Evolutionary conservation across 208 protist genomes (phyloP), one percentile per base, ranked within the genome.

Genomic region (Leishmania arabica): DNA sequence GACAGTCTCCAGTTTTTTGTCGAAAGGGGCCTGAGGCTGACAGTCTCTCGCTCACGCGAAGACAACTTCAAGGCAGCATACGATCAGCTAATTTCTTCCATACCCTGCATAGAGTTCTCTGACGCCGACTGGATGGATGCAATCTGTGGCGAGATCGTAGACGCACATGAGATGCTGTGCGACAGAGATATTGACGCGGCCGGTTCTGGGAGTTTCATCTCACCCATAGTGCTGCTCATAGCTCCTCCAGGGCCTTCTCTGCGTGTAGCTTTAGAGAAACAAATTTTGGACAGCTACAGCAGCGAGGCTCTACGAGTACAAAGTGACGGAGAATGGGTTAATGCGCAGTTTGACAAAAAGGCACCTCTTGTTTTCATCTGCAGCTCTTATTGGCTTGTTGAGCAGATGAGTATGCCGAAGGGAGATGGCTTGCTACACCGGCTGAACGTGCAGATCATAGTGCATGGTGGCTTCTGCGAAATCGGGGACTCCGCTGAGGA

Each of bases 261-360:
- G 42, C 81, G 86, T 77, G n/a, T 56, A 27, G 62, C 81, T 54
- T 60, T 93, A 31, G 78, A 80, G 70, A 84, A 69, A 40, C 76
- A 76, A 70, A 83, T 93, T 31, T 81, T 82, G 45, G 90, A 93
- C 75, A 92, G 90, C 83, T 93, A 93, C 80, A 91, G 86, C 74
- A 89, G 81, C 34, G 81, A 88, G 72, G 89, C 91, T 56, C 82
- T 94, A 56, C 76, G 79, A 77, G 82, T 92, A 42, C 84, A 79
- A 62, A 83, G 77, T 60, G 81, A 87, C 2, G 45, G 49, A 42
- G 66, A 75, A 24, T 84, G 87, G 78, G 78, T 65, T 9, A 7
- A 62, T 8, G 76, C 76, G 3, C 65, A 75, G 60, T 47, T 91
- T 49, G 40, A 60, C 24, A 75, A 84, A 69, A 62, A 31, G 19